Conservation (phyloP, 352 stramenopile genomes). For the Pythium pyrilobum region DNA sequence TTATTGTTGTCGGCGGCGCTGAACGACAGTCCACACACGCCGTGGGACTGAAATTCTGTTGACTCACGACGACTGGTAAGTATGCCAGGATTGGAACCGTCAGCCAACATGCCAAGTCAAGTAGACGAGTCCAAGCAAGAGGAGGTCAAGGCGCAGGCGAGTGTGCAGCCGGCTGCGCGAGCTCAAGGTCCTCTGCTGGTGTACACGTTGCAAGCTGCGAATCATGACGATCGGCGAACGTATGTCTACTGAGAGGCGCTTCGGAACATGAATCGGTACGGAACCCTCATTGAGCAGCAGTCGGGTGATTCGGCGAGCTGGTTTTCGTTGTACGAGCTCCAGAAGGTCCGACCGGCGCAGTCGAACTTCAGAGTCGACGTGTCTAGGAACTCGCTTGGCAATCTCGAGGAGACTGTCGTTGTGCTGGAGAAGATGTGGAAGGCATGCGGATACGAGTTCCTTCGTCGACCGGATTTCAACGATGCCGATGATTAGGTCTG, state of each 20-base stretch:
- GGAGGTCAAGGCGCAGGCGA: not conserved
- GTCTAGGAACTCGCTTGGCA: not conserved
- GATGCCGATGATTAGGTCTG: not conserved
- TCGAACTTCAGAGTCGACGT: not conserved
- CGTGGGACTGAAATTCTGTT: not conserved
- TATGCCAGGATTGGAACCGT: not conserved
- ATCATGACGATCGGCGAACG: not conserved
- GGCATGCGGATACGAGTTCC: not conserved
- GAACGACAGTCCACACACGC: not conserved
- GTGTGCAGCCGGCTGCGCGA: not conserved
- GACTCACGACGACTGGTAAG: not conserved
- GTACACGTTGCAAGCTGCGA: not conserved
- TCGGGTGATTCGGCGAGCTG: not conserved
- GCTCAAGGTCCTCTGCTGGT: not conserved
- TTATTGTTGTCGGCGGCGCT: not conserved
- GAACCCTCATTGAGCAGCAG: not conserved
- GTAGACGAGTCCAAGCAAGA: not conserved
- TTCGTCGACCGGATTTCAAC: not conserved
- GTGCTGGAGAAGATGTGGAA: not conserved
- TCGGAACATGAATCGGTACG: not conserved
- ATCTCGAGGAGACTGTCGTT: not conserved
- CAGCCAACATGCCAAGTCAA: conserved; percentile 1
- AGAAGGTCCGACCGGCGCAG: not conserved
- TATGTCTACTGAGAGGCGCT: not conserved
- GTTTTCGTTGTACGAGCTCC: conserved; percentile 7